These are phyloP conservation scores for Catenaria anguillulae DNA, from an alignment of 371 early-diverging fungal genomes.

Conservation along the genomic window DNA sequence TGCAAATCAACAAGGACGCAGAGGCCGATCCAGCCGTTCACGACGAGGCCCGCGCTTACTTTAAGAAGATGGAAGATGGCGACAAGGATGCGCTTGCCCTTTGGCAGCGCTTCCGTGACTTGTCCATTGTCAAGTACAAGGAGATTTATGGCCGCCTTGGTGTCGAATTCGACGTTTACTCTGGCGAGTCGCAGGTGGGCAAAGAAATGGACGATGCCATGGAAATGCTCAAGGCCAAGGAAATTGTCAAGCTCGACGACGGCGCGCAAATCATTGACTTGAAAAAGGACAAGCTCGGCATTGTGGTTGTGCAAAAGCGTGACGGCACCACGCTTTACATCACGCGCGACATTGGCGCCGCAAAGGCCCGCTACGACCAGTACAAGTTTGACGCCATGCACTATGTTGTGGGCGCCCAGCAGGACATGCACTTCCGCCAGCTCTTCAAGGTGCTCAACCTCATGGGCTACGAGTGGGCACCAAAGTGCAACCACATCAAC, in stretches of 20 bases:
- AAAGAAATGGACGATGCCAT: slow-evolving; percentile 66
- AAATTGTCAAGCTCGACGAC: slow-evolving; percentile 56
- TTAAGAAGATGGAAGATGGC: slow-evolving; percentile 95
- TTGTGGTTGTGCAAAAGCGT: slow-evolving; percentile 76
- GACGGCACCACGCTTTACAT: slow-evolving; percentile 97
- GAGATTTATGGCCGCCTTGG: slow-evolving; percentile 86
- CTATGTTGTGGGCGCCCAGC: slow-evolving; percentile 93
- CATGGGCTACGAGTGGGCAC: slow-evolving; percentile 63
- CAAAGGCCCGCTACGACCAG: slow-evolving; percentile 75
- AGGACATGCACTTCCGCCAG: slow-evolving; percentile 92
- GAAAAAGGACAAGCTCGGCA: slow-evolving; percentile 56
- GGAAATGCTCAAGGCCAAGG: slow-evolving; percentile 47
- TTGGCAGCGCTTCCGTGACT: slow-evolving; percentile 87
- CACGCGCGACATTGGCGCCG: slow-evolving; percentile 97
- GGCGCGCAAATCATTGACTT: slow-evolving; percentile 83
- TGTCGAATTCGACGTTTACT: slow-evolving; percentile 92
- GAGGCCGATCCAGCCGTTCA: slow-evolving; percentile 56
- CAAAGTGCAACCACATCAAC: slow-evolving; percentile 77
- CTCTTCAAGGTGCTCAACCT: slow-evolving; percentile 85
- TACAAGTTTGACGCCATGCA: slow-evolving; percentile 89
- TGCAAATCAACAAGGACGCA: slow-evolving; percentile 68
- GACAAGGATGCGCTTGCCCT: slow-evolving; percentile 66
- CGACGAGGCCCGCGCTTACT: slow-evolving; percentile 89
- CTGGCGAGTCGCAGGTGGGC: slow-evolving; percentile 91
- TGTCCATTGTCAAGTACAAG: slow-evolving; percentile 91